Base-by-base conservation (phyloP, 441 rosid species). In the Croton setiger region DNA sequence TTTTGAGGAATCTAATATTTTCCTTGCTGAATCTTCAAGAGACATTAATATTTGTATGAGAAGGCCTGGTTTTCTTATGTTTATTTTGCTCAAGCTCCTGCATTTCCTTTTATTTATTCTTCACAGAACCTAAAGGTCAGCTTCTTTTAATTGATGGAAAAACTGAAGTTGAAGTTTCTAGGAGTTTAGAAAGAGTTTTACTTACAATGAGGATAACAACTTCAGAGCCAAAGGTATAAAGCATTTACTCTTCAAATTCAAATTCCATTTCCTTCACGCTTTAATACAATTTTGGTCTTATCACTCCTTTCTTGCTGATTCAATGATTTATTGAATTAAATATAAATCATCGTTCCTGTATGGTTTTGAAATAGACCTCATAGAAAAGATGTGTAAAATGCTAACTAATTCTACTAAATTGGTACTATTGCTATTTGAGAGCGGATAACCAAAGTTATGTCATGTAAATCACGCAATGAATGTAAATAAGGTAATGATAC, bases 81-180 rank as follows among this genome's bases (percentile, higher is more conserved):
- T 2, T 31, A 54, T 10, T 18, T 51, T 37, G 39, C 44, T 23
- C 18, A 33, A 68, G 23, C 8, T 5, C 52, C 60, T 73, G 68
- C 59, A 4, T 47, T 31, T 63, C n/a, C 60, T 53, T 27, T 58
- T 55, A 21, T 71, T 60, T 56, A 64, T 79, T 52, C 62, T 49
- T 65, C 44, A 68, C 85, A 93, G 98, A 91, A 77, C 99, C 99
- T 36, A 96, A 93, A 84, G 99, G 98, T 74, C 99, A 96, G 85
- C 96, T 96, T 81, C 88, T 96, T 51, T 61, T 84, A 69, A 87
- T 96, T 82, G 92, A 93, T 82, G 99, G 99, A 20, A 93, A 88
- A 84, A 96, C 96, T 62, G 89, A 90, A 75, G 94, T 85, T 36
- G 98, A 87, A 88, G 94, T 91, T 74, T 81, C 78, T 81, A 86